Base-by-base conservation (phyloP, 495 filamentous ascomycete species). In the Neurospora sp. region DNA sequence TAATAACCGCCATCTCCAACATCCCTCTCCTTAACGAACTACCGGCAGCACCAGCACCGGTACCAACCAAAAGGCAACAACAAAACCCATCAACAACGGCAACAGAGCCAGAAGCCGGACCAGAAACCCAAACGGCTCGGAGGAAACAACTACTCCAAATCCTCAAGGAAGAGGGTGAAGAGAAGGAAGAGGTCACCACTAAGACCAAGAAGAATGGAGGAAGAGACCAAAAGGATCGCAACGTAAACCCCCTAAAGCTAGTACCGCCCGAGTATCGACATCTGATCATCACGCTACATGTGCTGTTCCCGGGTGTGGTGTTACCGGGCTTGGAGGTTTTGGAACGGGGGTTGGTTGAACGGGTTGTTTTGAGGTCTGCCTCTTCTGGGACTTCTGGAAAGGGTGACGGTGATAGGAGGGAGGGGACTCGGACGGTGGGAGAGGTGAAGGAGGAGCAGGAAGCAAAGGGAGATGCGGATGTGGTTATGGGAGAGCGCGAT, bases 321-420 rank as follows among this genome's bases (percentile, higher is more conserved):
- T 88, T 97, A 0, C 91, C 92, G 4, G 92, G 93, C 0, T 86
- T 97, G 2, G 93, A 97, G 77, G 85, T 97, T 2, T 85, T 97
- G 5, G 94, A 97, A 77, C 86, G 94, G 11, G 80, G 85, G 8
- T 84, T 93, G 0, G 90, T 96, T 16, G 89, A 82, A 31, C 79
- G 79, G 23, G 62, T 83, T 4, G 35, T 75, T 37, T 39, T 80
- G 12, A 23, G 40, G 40, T 41, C 39, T 14, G 39, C 12, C 39
- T 41, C n/a, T n/a, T n/a, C n/a, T n/a, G n/a, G n/a, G n/a, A n/a
- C 39, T 41, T 41, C 4, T 41, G 39, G 39, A 4, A 41, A 41
- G 11, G 39, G 12, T 5, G 12, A 4, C 5, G 39, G 11, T 14
- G 12, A 41, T 4, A 14, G 14, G 39, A 41, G 38, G 38, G 38